Conservation (phyloP, 2,329 filamentous ascomycete species). For the Cladobotryum mycophilum region DNA sequence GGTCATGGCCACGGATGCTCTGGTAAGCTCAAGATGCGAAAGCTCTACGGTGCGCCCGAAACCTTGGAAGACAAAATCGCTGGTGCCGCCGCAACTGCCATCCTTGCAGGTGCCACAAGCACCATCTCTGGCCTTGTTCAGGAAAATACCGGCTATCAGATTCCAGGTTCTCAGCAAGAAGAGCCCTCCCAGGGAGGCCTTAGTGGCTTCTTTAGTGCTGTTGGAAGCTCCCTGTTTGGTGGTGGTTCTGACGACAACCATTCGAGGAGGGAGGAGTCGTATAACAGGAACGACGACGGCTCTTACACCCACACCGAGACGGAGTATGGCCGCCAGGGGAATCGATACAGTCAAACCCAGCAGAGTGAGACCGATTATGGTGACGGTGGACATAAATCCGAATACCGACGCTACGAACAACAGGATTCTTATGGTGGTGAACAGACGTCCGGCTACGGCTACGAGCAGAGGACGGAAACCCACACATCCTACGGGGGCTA, state of each 20-base stretch:
- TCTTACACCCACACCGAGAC: slow-evolving; percentile 55
- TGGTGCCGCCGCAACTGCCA: slow-evolving; percentile 47
- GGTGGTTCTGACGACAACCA: slow-evolving; percentile 51
- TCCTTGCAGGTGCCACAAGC: slow-evolving; percentile 52
- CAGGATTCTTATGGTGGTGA: slow-evolving; percentile 35
- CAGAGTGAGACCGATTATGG: slow-evolving; percentile 53
- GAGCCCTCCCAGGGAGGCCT: slow-evolving; percentile 39
- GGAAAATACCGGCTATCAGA: slow-evolving; percentile 39
- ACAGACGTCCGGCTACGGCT: slow-evolving; percentile 45
- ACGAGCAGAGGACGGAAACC: slow-evolving; percentile 52
- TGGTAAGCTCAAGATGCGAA: slow-evolving; percentile 73
- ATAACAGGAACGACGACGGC: slow-evolving; percentile 51
- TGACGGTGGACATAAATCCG: slow-evolving; percentile 50
- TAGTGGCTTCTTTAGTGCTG: slow-evolving; percentile 62
- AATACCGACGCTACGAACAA: slow-evolving; percentile 59
- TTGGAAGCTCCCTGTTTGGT: slow-evolving; percentile 59
- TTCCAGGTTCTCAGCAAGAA: too few species aligned
- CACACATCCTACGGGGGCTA: slow-evolving; percentile 50
- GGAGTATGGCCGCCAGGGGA: slow-evolving; percentile 53
- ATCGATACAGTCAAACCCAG: slow-evolving; percentile 55
- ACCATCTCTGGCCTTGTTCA: slow-evolving; percentile 42
- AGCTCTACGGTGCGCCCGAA: slow-evolving; percentile 48
- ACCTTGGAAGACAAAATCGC: slow-evolving; percentile 52
- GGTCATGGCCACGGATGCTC: slow-evolving; percentile 80
- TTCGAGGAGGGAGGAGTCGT: slow-evolving; percentile 46